Evolutionary conservation across 208 protist genomes (phyloP).

Genomic region (Leishmania guyanensis): DNA sequence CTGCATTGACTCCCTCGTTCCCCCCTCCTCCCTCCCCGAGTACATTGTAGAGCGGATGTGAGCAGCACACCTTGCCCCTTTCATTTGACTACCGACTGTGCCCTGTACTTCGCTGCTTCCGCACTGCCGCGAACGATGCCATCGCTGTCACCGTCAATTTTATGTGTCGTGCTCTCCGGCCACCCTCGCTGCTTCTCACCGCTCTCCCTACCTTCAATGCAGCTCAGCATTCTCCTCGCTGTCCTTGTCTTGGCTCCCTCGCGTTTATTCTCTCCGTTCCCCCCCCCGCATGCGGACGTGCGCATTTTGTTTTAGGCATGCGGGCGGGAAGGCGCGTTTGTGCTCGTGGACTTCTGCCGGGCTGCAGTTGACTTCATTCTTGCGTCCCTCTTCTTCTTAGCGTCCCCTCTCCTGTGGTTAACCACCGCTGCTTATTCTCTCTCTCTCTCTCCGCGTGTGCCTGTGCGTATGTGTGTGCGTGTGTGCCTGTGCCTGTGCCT

Average conservation of each 20-base stretch:
- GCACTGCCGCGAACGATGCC: background rate
- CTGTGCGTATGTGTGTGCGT: slow-evolving; percentile 1
- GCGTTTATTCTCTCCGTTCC: background rate
- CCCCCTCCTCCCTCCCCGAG: background rate
- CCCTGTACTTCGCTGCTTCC: background rate
- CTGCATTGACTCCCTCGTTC: background rate
- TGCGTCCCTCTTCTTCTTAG: background rate
- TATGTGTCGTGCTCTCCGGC: background rate
- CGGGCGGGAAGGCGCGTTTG: background rate
- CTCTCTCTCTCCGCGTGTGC: slow-evolving; percentile 1
- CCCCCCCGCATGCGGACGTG: background rate
- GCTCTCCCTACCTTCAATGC: background rate
- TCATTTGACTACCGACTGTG: background rate
- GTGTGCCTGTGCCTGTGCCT: background rate
- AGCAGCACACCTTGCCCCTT: background rate
- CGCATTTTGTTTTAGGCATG: background rate
- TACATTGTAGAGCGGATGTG: background rate
- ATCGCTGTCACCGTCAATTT: background rate
- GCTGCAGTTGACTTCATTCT: background rate
- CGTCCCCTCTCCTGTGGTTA: background rate
- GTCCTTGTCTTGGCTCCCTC: background rate
- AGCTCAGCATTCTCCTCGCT: background rate
- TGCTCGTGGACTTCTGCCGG: background rate
- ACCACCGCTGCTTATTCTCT: background rate
- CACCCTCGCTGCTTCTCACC: background rate